Conservation (phyloP, 805 yeast genomes). For the Candida tammaniensis region DNA sequence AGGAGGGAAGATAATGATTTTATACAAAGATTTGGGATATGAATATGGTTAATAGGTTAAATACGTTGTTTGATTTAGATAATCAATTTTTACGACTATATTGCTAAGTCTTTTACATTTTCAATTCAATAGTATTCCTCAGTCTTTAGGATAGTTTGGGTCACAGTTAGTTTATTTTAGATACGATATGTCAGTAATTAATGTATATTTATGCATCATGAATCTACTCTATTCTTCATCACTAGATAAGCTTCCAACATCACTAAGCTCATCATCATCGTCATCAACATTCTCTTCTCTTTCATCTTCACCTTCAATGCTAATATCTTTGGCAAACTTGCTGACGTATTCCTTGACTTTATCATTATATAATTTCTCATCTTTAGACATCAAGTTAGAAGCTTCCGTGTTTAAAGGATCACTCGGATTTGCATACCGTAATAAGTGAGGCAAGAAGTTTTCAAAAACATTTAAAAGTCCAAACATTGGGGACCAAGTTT, state of each 20-base stretch:
- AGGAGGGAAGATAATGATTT: too few species aligned
- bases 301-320: conserved; percentile 40
- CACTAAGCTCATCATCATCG: conserved; percentile 43
- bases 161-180: too few species aligned
- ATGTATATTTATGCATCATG: too few species aligned
- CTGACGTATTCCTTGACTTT: conserved; percentile 73
- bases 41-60: too few species aligned
- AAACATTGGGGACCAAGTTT: conserved; percentile 98
- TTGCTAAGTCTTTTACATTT: too few species aligned
- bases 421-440: conserved; percentile 89
- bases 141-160: too few species aligned
- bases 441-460: conserved; percentile 85
- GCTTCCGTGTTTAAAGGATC: conserved; percentile 95
- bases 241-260: conserved; percentile 48
- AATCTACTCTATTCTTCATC: too few species aligned
- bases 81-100: too few species aligned
- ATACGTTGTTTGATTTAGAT: too few species aligned
- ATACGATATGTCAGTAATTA: too few species aligned
- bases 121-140: too few species aligned
- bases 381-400: conserved; percentile 69
- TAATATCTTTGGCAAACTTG: conserved; percentile 48
- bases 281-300: conserved; percentile 33
- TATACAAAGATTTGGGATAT: too few species aligned
- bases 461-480: conserved; percentile 89
- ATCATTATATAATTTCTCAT: conserved; percentile 61